Conservation (phyloP, 2,329 filamentous ascomycete genomes). For the Fusarium bulbicola region DNA sequence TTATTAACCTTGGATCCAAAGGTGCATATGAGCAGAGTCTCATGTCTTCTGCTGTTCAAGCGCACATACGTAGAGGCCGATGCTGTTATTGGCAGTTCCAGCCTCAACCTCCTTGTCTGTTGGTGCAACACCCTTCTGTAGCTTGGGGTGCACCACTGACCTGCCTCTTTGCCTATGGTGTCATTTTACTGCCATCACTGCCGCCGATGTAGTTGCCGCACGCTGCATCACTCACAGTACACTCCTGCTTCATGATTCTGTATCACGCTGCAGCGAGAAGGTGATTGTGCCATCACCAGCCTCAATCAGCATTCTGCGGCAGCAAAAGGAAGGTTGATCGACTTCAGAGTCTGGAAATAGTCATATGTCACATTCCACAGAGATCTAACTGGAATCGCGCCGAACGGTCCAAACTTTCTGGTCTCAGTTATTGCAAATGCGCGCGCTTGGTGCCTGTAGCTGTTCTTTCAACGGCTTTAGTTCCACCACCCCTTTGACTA, state of each 20-base stretch:
- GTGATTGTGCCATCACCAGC: slow-evolving; percentile 23
- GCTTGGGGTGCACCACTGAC: slow-evolving; percentile 22
- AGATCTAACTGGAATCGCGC: slow-evolving; percentile 56
- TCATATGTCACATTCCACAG: slow-evolving; percentile 57
- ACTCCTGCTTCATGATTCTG: slow-evolving; percentile 7
- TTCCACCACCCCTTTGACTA: slow-evolving; percentile 39
- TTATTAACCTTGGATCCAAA: background rate
- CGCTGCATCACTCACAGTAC: slow-evolving; percentile 6
- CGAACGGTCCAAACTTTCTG: slow-evolving; percentile 28
- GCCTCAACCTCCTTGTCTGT: slow-evolving; percentile 9
- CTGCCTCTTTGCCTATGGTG: slow-evolving; percentile 18
- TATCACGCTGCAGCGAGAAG: slow-evolving; percentile 27
- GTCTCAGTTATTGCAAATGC: slow-evolving; percentile 23
- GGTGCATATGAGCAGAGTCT: background rate
- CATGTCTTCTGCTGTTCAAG: background rate
- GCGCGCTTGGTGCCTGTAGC: slow-evolving; percentile 27
- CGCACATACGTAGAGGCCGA: background rate
- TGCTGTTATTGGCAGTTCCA: slow-evolving; percentile 27
- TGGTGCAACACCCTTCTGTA: slow-evolving; percentile 28
- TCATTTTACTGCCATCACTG: slow-evolving; percentile 16
- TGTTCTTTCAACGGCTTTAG: slow-evolving; percentile 33
- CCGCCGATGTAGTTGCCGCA: slow-evolving; percentile 4
- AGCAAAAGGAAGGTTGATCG: slow-evolving; percentile 25
- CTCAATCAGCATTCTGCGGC: slow-evolving; percentile 11
- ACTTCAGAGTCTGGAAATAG: slow-evolving; percentile 50